phyloP scores from a whole-genome alignment of 257 asterid genomes.

The Lycium barbarum region DNA sequence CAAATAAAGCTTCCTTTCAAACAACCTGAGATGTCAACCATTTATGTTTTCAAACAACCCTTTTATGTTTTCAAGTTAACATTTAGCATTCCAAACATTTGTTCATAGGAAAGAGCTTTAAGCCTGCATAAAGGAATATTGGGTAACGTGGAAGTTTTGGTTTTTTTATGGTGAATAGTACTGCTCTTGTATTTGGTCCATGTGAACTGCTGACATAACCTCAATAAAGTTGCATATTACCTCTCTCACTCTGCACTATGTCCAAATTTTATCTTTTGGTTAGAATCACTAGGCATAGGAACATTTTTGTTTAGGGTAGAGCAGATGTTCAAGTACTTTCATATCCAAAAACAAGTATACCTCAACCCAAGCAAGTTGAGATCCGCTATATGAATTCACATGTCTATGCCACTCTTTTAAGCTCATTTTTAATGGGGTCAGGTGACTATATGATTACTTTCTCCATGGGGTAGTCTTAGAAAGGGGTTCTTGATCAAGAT shows the following conservation, averaged over 20 bases:
- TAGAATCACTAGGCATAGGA: background rate
- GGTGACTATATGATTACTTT: background rate
- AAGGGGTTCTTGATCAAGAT: background rate
- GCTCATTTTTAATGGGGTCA: background rate
- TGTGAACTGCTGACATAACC: slow-evolving; percentile 9
- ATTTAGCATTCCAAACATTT: background rate
- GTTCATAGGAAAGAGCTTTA: background rate
- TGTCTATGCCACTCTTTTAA: background rate
- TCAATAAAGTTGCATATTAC: slow-evolving; percentile 14
- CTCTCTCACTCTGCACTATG: slow-evolving; percentile 13
- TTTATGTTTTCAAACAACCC: too few species aligned
- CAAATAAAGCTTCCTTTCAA: background rate
- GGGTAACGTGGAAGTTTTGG: background rate
- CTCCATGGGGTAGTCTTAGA: background rate
- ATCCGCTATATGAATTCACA: background rate
- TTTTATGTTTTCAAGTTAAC: background rate
- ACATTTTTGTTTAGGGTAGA: background rate
- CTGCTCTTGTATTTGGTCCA: slow-evolving; percentile 5
- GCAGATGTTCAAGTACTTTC: background rate
- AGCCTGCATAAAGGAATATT: background rate
- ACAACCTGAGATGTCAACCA: background rate
- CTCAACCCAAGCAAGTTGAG: background rate
- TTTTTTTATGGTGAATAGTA: background rate
- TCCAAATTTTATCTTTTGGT: slow-evolving; percentile 17
- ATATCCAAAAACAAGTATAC: background rate